Evolutionary conservation across 1,284 basidiomycete species (phyloP).

Genomic region (Ceratobasidium theobromae): DNA sequence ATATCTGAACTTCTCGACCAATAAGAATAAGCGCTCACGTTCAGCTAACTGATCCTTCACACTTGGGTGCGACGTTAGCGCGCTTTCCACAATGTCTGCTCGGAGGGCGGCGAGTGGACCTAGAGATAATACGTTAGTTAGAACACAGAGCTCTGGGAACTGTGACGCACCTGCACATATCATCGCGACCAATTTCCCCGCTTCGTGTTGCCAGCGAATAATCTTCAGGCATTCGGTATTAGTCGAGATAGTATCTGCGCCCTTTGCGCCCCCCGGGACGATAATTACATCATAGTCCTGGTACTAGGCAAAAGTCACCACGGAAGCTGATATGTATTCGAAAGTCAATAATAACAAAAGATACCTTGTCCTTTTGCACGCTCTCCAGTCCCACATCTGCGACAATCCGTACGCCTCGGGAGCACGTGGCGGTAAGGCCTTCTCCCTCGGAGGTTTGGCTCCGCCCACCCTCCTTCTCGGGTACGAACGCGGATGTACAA

Average conservation of each 20-base stretch:
- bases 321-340: too few relatives aligned
- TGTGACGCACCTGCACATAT: slow-evolving; percentile 69
- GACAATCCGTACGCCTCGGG: slow-evolving; percentile 71
- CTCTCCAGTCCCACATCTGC: slow-evolving; percentile 60
- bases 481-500: slow-evolving; percentile 65
- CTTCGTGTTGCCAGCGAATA: slow-evolving; percentile 60
- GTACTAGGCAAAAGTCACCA: too few relatives aligned
- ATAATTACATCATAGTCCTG: slow-evolving; percentile 66
- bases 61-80: slow-evolving; percentile 78
- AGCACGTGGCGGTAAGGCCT: slow-evolving; percentile 54
- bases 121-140: slow-evolving; percentile 39
- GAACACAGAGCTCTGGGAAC: not conserved
- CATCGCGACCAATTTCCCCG: slow-evolving; percentile 71
- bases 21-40: too few relatives aligned
- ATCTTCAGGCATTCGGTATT: slow-evolving; percentile 63
- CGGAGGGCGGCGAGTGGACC: slow-evolving; percentile 70
- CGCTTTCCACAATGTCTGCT: slow-evolving; percentile 57
- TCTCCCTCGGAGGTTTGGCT: slow-evolving; percentile 6
- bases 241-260: slow-evolving; percentile 71
- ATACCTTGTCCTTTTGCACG: slow-evolving; percentile 32
- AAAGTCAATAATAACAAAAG: not conserved
- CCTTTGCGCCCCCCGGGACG: slow-evolving; percentile 79
- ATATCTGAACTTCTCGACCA: too few relatives aligned
- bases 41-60: slow-evolving; percentile 64
- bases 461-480: slow-evolving; percentile 42